Conservation (phyloP, 1,139 yeast genomes). For the Suhomyces bolitotheri region DNA sequence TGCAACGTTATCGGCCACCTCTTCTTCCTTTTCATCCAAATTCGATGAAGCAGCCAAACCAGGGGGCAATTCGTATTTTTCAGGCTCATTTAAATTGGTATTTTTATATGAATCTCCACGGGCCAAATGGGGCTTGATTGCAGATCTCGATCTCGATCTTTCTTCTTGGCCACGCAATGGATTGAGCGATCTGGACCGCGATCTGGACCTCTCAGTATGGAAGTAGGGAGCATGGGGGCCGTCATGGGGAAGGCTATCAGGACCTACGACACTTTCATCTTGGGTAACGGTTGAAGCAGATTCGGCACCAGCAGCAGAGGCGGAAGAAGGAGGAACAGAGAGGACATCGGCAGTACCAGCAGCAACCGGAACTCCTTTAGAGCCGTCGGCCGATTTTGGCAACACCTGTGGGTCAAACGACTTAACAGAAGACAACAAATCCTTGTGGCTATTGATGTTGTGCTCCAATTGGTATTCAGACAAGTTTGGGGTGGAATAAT, state of each 20-base stretch:
- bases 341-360: not conserved
- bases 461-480: slow-evolving; percentile 49
- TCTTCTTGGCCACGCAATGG: slow-evolving; percentile 11
- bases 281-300: not conserved
- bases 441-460: slow-evolving; percentile 40
- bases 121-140: slow-evolving; percentile 56
- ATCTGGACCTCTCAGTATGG: slow-evolving; percentile 36
- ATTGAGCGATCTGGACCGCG: slow-evolving; percentile 36
- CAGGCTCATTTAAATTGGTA: slow-evolving; percentile 41
- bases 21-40: slow-evolving; percentile 21
- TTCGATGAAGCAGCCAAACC: slow-evolving; percentile 24
- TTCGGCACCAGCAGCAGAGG: not conserved
- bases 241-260: slow-evolving; percentile 5
- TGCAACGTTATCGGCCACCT: too few species aligned
- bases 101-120: slow-evolving; percentile 66
- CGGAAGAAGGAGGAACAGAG: not conserved
- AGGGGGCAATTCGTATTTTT: slow-evolving; percentile 48
- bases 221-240: slow-evolving; percentile 49
- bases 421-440: slow-evolving; percentile 36
- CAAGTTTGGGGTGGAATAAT: slow-evolving; percentile 48
- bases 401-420: slow-evolving; percentile 43
- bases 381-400: slow-evolving; percentile 22
- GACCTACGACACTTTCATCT: not conserved
- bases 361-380: not conserved
- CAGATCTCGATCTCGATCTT: slow-evolving; percentile 30